Base-by-base conservation (phyloP, 495 filamentous ascomycete species). In the Diplogelasinospora grovesii region DNA sequence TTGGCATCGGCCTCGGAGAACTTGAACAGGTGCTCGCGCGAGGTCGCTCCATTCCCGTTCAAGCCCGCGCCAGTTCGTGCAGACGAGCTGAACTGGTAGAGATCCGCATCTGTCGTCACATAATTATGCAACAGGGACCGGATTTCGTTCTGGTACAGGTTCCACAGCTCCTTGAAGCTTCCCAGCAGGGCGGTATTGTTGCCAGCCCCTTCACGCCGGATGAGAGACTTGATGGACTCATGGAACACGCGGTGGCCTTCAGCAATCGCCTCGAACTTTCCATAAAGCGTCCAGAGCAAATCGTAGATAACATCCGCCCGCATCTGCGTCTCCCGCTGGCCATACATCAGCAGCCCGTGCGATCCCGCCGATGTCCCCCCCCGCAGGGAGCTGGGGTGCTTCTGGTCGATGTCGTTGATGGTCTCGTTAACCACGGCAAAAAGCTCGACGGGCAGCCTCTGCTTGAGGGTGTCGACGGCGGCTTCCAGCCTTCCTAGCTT, bases 71-170 rank as follows among this genome's bases (percentile, higher is more conserved):
- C 69, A 13, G 58, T 56, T 23, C 63, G 57, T 2, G 60, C 52
- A n/a, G 68, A 64, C 5, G 60, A 64, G 40, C 57, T 64, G 53
- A 68, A 75, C 45, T 74, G 71, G 36, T 75, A 76, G 14, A 78
- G 69, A 46, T 89, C 83, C 23, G 84, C 88, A 51, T 90, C 89
- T n/a, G 87, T 92, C 3, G 93, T 90, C 41, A 99, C 75, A 52
- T 99, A 97, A 59, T 97, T 92, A 60, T 99, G 93, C 43, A 99
- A 68, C 14, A 97, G 68, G 2, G 89, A 92, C 22, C 89, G 82
- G 51, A 99, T 95, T 75, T 85, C 63, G 34, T 68, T 64, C 26
- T 69, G 61, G 57, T 74, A 81, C 31, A 99, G 71, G 47, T 95
- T 93, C 92, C 92, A 99, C 36, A 96, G 65, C 62, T 95, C 89